Conservation (phyloP, 2,329 filamentous ascomycete species). For the Fusarium sacchari region DNA sequence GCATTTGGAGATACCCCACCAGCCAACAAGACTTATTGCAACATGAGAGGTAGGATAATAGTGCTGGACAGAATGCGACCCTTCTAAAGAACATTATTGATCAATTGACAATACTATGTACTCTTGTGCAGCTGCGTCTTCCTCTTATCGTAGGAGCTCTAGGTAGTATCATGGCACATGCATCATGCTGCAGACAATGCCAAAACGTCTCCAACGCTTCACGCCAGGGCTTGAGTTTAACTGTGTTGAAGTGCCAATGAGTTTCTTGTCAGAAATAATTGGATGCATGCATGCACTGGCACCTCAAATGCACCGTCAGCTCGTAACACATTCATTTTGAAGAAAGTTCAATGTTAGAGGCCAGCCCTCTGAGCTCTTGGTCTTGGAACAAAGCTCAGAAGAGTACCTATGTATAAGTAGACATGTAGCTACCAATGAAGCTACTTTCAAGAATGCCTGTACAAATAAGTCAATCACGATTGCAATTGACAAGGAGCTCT, state of each 20-base stretch:
- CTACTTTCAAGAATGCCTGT: not conserved
- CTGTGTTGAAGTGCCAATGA: not conserved
- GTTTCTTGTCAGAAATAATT: not conserved
- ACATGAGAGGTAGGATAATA: not conserved
- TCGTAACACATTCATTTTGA: fast-evolving
- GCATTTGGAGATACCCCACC: slow-evolving; percentile 12
- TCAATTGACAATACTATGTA: too few species aligned
- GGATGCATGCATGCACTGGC: not conserved
- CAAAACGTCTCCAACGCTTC: not conserved
- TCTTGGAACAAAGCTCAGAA: not conserved
- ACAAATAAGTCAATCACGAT: not conserved
- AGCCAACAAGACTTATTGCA: not conserved
- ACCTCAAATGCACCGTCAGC: too few species aligned
- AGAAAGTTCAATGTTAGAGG: not conserved
- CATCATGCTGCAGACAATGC: not conserved
- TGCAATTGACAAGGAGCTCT: not conserved
- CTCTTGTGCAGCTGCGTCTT: not conserved
- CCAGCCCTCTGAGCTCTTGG: not conserved
- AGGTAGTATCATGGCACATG: not conserved
- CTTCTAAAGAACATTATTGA: not conserved
- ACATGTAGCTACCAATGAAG: not conserved
- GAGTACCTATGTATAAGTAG: not conserved
- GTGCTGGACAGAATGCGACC: not conserved
- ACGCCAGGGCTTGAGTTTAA: not conserved
- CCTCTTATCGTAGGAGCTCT: not conserved